Conservation (phyloP, 768 basidiomycete species). For the Trametes cingulata region DNA sequence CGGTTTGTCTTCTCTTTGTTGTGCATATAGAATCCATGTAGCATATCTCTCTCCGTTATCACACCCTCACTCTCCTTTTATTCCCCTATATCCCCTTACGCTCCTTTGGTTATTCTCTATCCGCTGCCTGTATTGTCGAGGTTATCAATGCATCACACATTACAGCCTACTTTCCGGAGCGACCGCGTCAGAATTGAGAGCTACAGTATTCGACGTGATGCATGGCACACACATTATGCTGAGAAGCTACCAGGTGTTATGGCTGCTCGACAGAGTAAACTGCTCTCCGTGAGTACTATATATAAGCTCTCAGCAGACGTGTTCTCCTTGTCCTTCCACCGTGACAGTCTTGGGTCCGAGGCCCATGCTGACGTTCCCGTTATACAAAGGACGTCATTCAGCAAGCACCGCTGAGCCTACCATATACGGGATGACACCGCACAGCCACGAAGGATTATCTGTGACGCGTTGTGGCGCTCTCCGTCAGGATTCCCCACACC, state of each 20-base stretch:
- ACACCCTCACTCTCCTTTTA: not conserved
- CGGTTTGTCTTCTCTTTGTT: not conserved
- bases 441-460: not conserved
- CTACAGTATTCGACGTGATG: not conserved
- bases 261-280: too few species aligned
- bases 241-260: too few species aligned
- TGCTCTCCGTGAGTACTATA: too few species aligned
- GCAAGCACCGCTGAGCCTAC: not conserved
- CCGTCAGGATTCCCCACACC: too few species aligned
- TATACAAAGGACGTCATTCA: too few species aligned
- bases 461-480: too few species aligned
- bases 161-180: too few species aligned
- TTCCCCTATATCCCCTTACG: not conserved
- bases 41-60: not conserved
- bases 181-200: not conserved
- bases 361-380: too few species aligned
- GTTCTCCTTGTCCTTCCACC: too few species aligned
- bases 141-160: not conserved
- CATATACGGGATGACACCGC: not conserved
- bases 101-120: not conserved
- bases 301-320: too few species aligned
- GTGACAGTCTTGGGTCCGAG: too few species aligned
- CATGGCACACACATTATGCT: too few species aligned
- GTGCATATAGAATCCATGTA: not conserved
- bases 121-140: not conserved